phyloP scores from a whole-genome alignment of 768 basidiomycete species.

The Hypsizygus marmoreus region DNA sequence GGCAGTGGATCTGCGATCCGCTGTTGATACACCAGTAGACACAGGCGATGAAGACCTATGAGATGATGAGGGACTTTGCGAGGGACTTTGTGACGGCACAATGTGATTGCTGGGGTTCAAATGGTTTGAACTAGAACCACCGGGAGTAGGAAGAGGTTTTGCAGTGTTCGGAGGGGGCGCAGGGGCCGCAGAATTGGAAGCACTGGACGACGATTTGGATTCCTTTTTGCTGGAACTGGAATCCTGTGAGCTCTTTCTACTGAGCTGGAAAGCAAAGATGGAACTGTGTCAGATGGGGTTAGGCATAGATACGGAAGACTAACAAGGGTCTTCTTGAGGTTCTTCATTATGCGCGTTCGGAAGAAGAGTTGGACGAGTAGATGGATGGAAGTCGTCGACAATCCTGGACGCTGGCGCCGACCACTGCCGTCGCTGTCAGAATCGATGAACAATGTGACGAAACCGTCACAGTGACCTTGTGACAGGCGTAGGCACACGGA shows the following conservation, averaged over 20 bases:
- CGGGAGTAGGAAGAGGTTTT: conserved; percentile 63
- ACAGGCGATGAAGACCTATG: conserved; percentile 45
- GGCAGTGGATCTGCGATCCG: conserved; percentile 62
- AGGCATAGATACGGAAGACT: conserved; percentile 26
- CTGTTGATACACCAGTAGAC: conserved; percentile 36
- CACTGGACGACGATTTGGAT: conserved; percentile 44
- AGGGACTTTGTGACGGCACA: conserved; percentile 39
- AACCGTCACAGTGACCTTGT: conserved; percentile 30
- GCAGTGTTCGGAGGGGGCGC: conserved; percentile 65
- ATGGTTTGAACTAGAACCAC: conserved; percentile 34
- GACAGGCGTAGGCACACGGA: too few relatives aligned
- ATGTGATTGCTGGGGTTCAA: conserved; percentile 39
- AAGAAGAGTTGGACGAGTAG: conserved; percentile 6
- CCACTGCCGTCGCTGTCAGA: conserved; percentile 27
- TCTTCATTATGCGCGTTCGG: conserved; percentile 61
- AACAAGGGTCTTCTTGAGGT: conserved; percentile 82
- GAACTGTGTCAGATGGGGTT: conserved; percentile 22
- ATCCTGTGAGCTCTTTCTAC: conserved; percentile 69
- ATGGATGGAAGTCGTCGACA: conserved; percentile 14
- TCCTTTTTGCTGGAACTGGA: conserved; percentile 71
- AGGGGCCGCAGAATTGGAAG: conserved; percentile 43
- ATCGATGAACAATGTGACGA: conserved; percentile 47
- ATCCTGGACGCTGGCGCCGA: conserved; percentile 18
- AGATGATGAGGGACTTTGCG: conserved; percentile 43
- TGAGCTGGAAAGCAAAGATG: conserved; percentile 46